Evolutionary conservation across 2,329 filamentous ascomycete species (phyloP).

Genomic region (Coniochaeta hoffmannii): DNA sequence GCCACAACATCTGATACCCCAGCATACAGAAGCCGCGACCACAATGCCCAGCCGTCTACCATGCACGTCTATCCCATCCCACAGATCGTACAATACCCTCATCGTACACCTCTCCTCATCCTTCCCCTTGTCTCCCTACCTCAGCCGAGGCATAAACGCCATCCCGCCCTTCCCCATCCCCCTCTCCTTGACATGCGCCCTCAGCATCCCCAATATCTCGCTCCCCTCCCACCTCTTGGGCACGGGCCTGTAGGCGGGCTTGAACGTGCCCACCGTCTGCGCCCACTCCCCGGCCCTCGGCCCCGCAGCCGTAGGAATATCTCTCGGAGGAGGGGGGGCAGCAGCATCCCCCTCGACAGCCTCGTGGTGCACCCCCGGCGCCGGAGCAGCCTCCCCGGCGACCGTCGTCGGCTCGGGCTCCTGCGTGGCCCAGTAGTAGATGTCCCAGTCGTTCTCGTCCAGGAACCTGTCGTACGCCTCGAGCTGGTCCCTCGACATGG

Average conservation of each 20-base stretch:
- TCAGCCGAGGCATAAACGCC: constrained; percentile 49
- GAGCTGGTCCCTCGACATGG: constrained; percentile 68
- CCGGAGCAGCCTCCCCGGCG: not conserved
- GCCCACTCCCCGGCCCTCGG: constrained; percentile 75
- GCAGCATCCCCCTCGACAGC: constrained; percentile 10
- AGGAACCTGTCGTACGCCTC: constrained; percentile 85
- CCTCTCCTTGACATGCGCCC: constrained; percentile 69
- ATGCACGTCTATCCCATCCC: not conserved
- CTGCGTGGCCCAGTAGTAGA: constrained; percentile 99
- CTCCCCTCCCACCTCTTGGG: constrained; percentile 79
- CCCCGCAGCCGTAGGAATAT: constrained; percentile 13
- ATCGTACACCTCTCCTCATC: not conserved
- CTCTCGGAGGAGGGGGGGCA: too few relatives aligned
- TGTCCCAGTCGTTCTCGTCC: constrained; percentile 99
- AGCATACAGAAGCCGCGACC: not conserved
- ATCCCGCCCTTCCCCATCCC: constrained; percentile 33
- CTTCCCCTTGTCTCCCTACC: constrained; percentile 8
- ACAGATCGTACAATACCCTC: constrained; percentile 1
- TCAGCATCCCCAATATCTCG: constrained; percentile 67
- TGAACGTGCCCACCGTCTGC: constrained; percentile 91
- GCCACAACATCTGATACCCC: not conserved
- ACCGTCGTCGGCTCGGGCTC: constrained; percentile 41
- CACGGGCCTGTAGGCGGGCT: constrained; percentile 86
- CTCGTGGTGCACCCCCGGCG: constrained; percentile 11
- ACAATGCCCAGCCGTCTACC: not conserved